Evolutionary conservation across 2,329 filamentous ascomycete genomes (phyloP).

Genomic region (Graphilbum sp.): DNA sequence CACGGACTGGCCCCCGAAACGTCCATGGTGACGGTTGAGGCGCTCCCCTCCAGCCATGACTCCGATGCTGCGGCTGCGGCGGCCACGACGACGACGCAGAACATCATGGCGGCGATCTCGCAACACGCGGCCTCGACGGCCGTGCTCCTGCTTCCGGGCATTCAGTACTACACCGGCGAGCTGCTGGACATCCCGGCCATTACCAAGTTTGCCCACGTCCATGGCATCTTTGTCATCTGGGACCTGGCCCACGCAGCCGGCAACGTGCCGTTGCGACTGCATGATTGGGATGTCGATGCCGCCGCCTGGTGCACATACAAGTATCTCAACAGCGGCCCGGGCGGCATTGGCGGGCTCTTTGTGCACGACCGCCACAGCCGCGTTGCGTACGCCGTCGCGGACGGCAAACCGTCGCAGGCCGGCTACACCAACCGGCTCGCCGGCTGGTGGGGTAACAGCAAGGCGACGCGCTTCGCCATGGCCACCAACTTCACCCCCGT

Average conservation of each 20-base stretch:
- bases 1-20: slow-evolving; percentile 50
- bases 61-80: background rate
- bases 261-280: slow-evolving; percentile 63
- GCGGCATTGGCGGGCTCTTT: slow-evolving; percentile 67
- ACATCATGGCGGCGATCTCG: slow-evolving; percentile 58
- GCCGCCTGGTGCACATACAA: slow-evolving; percentile 96
- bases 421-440: slow-evolving; percentile 49
- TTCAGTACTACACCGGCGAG: slow-evolving; percentile 88
- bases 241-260: slow-evolving; percentile 51
- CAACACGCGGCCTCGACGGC: slow-evolving; percentile 57
- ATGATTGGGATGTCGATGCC: slow-evolving; percentile 86
- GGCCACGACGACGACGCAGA: slow-evolving; percentile 46
- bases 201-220: slow-evolving; percentile 52
- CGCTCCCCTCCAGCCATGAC: slow-evolving; percentile 25
- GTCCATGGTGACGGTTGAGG: slow-evolving; percentile 60
- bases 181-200: slow-evolving; percentile 69
- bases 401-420: slow-evolving; percentile 15
- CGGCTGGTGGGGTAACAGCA: slow-evolving; percentile 82
- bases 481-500: slow-evolving; percentile 64
- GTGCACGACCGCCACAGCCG: slow-evolving; percentile 60
- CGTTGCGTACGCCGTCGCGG: slow-evolving; percentile 22
- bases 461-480: slow-evolving; percentile 65
- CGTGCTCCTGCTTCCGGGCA: slow-evolving; percentile 64
- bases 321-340: slow-evolving; percentile 77
- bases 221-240: slow-evolving; percentile 42